Evolutionary conservation across 768 basidiomycete genomes (phyloP).

Genomic region (Auricularia cornea): DNA sequence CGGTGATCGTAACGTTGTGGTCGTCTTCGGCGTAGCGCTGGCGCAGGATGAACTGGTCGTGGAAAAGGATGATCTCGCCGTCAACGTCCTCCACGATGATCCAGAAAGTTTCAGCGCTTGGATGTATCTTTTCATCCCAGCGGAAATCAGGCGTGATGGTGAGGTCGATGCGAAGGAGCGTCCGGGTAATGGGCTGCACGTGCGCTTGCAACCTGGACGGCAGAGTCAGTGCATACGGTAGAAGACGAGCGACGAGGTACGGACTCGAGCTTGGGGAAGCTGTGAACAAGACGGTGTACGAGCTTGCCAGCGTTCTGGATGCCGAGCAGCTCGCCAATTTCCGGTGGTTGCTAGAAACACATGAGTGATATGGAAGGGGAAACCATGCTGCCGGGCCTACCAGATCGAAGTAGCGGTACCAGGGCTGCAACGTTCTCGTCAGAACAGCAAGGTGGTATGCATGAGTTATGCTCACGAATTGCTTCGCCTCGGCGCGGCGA

Average conservation of each 20-base stretch:
- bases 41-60: slow-evolving; percentile 85
- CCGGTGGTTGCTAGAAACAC: slow-evolving; percentile 53
- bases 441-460: slow-evolving; percentile 1
- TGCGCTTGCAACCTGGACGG: slow-evolving; percentile 73
- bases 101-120: slow-evolving; percentile 80
- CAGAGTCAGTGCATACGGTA: background rate
- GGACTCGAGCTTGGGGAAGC: slow-evolving; percentile 89
- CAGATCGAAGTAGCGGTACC: slow-evolving; percentile 96
- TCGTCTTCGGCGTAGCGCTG: slow-evolving; percentile 90
- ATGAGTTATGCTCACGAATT: slow-evolving; percentile 60
- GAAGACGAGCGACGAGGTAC: background rate
- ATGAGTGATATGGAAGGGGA: background rate
- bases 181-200: slow-evolving; percentile 93
- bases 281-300: slow-evolving; percentile 89
- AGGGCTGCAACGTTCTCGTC: slow-evolving; percentile 45
- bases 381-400: slow-evolving; percentile 25
- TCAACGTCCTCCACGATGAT: slow-evolving; percentile 96
- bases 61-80: slow-evolving; percentile 92
- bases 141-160: slow-evolving; percentile 96
- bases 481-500: slow-evolving; percentile 90
- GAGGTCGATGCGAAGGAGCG: slow-evolving; percentile 83
- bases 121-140: slow-evolving; percentile 95
- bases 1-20: slow-evolving; percentile 89
- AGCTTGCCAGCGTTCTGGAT: slow-evolving; percentile 88
- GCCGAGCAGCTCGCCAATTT: slow-evolving; percentile 92